phyloP scores from a whole-genome alignment of 2,329 filamentous ascomycete species.

The Venturia aucupariae region DNA sequence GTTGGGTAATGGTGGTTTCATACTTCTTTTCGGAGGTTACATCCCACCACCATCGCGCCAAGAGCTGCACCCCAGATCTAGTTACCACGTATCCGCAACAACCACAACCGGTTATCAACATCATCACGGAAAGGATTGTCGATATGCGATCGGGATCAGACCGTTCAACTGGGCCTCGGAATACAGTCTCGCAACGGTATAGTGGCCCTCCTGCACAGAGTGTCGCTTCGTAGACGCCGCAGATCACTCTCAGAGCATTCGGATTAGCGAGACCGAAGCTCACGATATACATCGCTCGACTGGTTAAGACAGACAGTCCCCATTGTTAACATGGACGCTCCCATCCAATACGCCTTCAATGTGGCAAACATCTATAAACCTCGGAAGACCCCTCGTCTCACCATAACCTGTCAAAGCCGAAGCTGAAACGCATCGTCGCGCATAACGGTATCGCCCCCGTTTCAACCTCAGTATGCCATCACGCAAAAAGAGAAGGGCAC shows the following conservation, averaged over 20 bases:
- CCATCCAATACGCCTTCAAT: background rate
- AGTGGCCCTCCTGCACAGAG: background rate
- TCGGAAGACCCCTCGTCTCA: background rate
- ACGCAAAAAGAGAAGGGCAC: conserved; percentile 2
- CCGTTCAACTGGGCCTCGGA: background rate
- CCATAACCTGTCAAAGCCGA: conserved; percentile 3
- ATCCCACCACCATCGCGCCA: background rate
- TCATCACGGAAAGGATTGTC: background rate
- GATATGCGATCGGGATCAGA: background rate
- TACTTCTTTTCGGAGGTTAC: background rate
- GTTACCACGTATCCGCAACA: background rate
- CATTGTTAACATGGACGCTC: background rate
- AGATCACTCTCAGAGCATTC: background rate
- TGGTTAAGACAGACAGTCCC: background rate
- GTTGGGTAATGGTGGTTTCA: background rate
- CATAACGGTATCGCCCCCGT: conserved; percentile 1
- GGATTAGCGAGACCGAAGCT: background rate
- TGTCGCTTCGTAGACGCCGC: background rate
- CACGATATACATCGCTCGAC: background rate
- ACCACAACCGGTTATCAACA: background rate
- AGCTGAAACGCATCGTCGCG: conserved; percentile 3
- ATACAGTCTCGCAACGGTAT: background rate
- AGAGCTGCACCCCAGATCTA: background rate
- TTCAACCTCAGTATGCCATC: background rate
- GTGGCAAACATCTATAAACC: background rate